Evolutionary conservation across 768 basidiomycete genomes (phyloP).

Genomic region (Wakefieldia striispora): DNA sequence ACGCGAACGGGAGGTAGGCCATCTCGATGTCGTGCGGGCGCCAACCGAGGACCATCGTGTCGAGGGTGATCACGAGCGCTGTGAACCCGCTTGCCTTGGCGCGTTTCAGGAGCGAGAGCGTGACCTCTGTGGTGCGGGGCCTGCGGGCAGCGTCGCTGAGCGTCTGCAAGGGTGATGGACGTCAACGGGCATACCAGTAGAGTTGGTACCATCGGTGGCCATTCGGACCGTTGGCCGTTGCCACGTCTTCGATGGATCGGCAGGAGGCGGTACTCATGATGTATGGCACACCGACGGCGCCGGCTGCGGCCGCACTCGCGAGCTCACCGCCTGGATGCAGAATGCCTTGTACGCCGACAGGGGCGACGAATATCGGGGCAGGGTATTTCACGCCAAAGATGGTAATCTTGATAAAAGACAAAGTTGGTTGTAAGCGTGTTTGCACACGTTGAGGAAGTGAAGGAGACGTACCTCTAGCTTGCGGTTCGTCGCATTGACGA

Average conservation of each 20-base stretch:
- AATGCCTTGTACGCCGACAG: slow-evolving; percentile 78
- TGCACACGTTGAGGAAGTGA: no score
- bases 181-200: slow-evolving; percentile 55
- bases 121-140: slow-evolving; percentile 60
- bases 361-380: slow-evolving; percentile 63
- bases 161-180: no score
- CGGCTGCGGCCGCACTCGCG: slow-evolving; percentile 64
- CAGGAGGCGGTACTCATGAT: slow-evolving; percentile 75
- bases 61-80: slow-evolving; percentile 75
- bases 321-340: slow-evolving; percentile 71
- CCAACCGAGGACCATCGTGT: slow-evolving; percentile 73
- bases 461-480: slow-evolving; percentile 50
- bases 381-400: slow-evolving; percentile 66
- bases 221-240: slow-evolving; percentile 57
- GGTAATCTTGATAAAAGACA: slow-evolving; percentile 46
- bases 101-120: slow-evolving; percentile 61
- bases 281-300: slow-evolving; percentile 59
- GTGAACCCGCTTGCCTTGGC: slow-evolving; percentile 66
- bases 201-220: slow-evolving; percentile 79
- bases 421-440: not conserved
- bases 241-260: slow-evolving; percentile 77
- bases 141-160: slow-evolving; percentile 32
- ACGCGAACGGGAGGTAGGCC: slow-evolving; percentile 63
- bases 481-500: slow-evolving; percentile 56
- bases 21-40: slow-evolving; percentile 69